phyloP scores from a whole-genome alignment of 768 basidiomycete genomes.

The Polyporus arcularius region DNA sequence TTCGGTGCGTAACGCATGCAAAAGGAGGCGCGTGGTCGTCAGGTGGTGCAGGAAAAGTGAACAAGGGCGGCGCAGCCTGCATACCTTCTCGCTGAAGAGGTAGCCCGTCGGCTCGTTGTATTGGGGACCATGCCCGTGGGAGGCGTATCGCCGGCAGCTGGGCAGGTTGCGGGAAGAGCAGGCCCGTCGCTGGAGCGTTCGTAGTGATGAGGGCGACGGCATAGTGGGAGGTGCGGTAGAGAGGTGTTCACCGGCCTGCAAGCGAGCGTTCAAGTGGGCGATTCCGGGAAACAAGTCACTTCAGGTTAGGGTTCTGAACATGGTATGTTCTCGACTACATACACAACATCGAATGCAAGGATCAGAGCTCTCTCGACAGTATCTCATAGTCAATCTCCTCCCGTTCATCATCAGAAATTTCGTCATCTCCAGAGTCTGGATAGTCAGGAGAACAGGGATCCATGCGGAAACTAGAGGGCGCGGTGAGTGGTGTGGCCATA shows the following conservation, averaged over 20 bases:
- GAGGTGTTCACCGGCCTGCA: slow-evolving; percentile 4
- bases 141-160: slow-evolving; percentile 45
- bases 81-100: slow-evolving; percentile 88
- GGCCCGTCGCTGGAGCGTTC: slow-evolving; percentile 40
- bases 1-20: slow-evolving; percentile 27
- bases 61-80: slow-evolving; percentile 14
- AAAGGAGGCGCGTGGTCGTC: not conserved
- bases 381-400: slow-evolving; percentile 39
- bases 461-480: slow-evolving; percentile 48
- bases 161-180: slow-evolving; percentile 25
- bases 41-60: not conserved
- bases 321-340: not conserved
- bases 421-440: slow-evolving; percentile 38
- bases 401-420: no score
- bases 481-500: not conserved
- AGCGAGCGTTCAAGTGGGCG: slow-evolving; percentile 4
- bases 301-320: slow-evolving; percentile 17
- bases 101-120: slow-evolving; percentile 90
- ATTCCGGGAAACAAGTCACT: not conserved
- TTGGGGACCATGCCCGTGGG: slow-evolving; percentile 76
- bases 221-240: slow-evolving; percentile 31
- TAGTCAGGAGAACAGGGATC: slow-evolving; percentile 57
- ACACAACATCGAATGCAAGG: not conserved
- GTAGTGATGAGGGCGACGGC: slow-evolving; percentile 52
- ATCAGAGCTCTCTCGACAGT: slow-evolving; percentile 32